phyloP scores from a whole-genome alignment of 352 stramenopile genomes.

The Phytophthora kernoviae region DNA sequence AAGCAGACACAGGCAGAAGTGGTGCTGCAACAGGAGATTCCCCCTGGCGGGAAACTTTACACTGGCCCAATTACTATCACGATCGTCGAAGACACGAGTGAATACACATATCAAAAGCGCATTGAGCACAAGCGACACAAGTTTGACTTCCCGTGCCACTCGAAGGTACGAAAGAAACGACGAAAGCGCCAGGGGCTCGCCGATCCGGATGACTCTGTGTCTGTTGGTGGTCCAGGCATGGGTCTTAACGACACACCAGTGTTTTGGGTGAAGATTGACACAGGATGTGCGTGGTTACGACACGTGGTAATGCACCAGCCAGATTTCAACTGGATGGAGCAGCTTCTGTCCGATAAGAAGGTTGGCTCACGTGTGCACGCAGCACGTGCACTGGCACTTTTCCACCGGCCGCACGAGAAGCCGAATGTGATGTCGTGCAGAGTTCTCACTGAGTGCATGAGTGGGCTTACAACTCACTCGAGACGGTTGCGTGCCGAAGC shows the following conservation, averaged over 20 bases:
- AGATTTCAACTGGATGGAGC: conserved; percentile 91
- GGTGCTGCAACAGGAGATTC: conserved; percentile 83
- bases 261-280: conserved; percentile 89
- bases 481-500: conserved; percentile 75
- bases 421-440: conserved; percentile 87
- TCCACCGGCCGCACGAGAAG: conserved; percentile 83
- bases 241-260: conserved; percentile 87
- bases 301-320: conserved; percentile 89
- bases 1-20: conserved; percentile 88
- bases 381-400: conserved; percentile 72
- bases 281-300: conserved; percentile 71
- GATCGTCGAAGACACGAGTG: conserved; percentile 86
- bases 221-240: conserved; percentile 77
- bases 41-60: conserved; percentile 79
- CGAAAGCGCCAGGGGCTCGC: conserved; percentile 82
- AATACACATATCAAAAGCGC: conserved; percentile 82
- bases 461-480: conserved; percentile 82
- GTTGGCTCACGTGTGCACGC: conserved; percentile 83
- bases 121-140: conserved; percentile 88
- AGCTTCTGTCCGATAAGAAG: conserved; percentile 83
- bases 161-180: conserved; percentile 88
- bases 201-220: conserved; percentile 81
- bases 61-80: conserved; percentile 83
- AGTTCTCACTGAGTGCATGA: conserved; percentile 87
- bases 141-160: conserved; percentile 87